Percentiles rank a stretch among this genome's conserved stretches.
phyloP scores from a whole-genome alignment of 106 monocot species.

The Xerophyta viscosa region DNA sequence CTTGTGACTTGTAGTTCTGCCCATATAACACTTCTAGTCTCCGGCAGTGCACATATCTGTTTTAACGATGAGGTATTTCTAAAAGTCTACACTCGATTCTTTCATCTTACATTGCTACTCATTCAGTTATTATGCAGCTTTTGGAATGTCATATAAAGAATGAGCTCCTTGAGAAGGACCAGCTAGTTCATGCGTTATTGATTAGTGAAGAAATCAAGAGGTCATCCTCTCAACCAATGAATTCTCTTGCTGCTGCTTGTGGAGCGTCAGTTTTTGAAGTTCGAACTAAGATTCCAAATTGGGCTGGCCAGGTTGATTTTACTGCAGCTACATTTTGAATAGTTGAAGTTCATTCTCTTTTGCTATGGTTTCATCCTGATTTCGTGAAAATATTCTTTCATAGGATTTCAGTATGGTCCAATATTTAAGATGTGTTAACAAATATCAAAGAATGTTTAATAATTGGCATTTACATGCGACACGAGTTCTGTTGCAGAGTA shows the following conservation, averaged over 20 bases:
- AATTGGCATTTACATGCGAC: too few relatives aligned
- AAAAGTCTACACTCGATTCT: too few relatives aligned
- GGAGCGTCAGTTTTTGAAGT: constrained; percentile 81
- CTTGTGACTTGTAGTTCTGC: constrained; percentile 77
- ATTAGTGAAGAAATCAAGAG: constrained; percentile 29
- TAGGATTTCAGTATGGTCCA: too few relatives aligned
- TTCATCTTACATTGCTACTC: too few relatives aligned
- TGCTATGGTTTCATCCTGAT: too few relatives aligned
- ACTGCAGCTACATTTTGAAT: too few relatives aligned
- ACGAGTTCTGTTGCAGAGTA: too few relatives aligned
- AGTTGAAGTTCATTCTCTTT: too few relatives aligned
- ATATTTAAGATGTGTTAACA: too few relatives aligned
- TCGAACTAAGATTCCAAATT: constrained; percentile 64
- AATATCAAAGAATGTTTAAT: too few relatives aligned
- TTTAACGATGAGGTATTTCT: constrained; percentile 94
- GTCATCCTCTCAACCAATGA: constrained; percentile 37
- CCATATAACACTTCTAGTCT: constrained; percentile 80
- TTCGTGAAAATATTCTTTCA: too few relatives aligned
- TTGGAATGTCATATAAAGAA: constrained; percentile 80
- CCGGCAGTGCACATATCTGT: constrained; percentile 86
- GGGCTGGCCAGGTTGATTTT: constrained; percentile 75
- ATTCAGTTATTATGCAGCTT: constrained; percentile 44
- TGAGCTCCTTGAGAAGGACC: constrained; percentile 72
- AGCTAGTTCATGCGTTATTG: constrained; percentile 41
- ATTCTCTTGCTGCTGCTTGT: constrained; percentile 57